Conservation (phyloP, 2,329 filamentous ascomycete genomes). For the Beauveria pseudobassiana region DNA sequence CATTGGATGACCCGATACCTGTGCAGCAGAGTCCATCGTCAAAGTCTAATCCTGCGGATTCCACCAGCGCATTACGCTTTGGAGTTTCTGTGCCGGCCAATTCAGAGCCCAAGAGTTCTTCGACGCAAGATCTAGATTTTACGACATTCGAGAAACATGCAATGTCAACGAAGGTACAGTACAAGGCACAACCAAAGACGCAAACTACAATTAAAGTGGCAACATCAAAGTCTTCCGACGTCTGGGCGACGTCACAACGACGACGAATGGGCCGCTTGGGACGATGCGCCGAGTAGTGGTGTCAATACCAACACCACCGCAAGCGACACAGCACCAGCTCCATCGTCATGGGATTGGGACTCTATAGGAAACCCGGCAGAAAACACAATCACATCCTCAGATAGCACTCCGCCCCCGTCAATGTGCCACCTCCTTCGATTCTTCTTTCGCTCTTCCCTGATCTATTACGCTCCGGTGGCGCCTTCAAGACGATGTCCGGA, state of each 20-base stretch:
- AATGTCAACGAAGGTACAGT: not conserved
- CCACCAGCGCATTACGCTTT: not conserved
- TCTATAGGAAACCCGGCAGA: slow-evolving; percentile 26
- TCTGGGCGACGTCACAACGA: slow-evolving; percentile 20
- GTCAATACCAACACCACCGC: slow-evolving; percentile 10
- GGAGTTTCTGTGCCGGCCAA: not conserved
- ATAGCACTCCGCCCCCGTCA: slow-evolving; percentile 56
- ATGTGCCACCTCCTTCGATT: slow-evolving; percentile 81
- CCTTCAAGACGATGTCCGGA: slow-evolving; percentile 56
- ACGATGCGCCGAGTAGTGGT: slow-evolving; percentile 30
- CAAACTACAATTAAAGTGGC: not conserved
- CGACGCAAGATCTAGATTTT: not conserved
- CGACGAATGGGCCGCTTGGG: slow-evolving; percentile 46
- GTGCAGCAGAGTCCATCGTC: slow-evolving; percentile 10
- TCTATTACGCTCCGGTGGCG: slow-evolving; percentile 59
- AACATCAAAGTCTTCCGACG: not conserved
- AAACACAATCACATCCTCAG: slow-evolving; percentile 14
- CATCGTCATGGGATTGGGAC: slow-evolving; percentile 44
- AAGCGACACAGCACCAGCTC: slow-evolving; percentile 10
- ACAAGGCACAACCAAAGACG: not conserved
- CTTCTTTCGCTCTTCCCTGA: slow-evolving; percentile 70
- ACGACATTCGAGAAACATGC: not conserved
- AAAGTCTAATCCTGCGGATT: slow-evolving; percentile 9
- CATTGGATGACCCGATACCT: slow-evolving; percentile 25
- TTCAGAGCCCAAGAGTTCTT: not conserved